A percentile compares a stretch with the other conserved stretches of the same genome.
phyloP scores from a whole-genome alignment of 2,329 filamentous ascomycete genomes.

The Aspergillus unguis region DNA sequence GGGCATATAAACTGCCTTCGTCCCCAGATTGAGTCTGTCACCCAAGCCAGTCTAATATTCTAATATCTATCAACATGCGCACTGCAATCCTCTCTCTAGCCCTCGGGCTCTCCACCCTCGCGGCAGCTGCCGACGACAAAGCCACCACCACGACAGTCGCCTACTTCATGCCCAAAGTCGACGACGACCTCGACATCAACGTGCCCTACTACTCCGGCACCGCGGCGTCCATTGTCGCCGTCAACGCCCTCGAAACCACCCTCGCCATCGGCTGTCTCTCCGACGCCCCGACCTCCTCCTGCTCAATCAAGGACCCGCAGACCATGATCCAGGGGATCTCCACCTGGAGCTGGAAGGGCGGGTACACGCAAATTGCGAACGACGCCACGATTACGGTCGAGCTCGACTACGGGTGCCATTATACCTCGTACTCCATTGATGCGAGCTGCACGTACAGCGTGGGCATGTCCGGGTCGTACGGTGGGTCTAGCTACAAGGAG shows the following conservation, averaged over 20 bases:
- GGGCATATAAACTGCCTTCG: too few species aligned
- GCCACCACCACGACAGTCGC: neutral
- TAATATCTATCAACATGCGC: neutral
- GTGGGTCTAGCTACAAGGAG: neutral
- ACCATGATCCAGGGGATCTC: conserved; percentile 4
- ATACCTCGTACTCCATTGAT: neutral
- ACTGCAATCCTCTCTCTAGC: neutral
- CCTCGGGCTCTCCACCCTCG: neutral
- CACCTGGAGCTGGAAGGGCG: neutral
- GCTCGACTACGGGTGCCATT: neutral
- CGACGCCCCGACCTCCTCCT: neutral
- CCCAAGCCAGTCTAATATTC: neutral
- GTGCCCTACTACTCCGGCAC: neutral
- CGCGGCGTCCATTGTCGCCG: neutral
- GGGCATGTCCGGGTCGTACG: neutral
- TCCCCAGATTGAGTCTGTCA: neutral
- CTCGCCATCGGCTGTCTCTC: conserved; percentile 2
- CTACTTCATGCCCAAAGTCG: neutral
- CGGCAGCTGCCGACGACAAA: neutral
- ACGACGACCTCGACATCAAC: neutral
- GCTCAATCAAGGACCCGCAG: conserved; percentile 1
- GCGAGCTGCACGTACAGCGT: neutral
- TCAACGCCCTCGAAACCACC: conserved; percentile 6
- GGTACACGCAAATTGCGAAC: neutral
- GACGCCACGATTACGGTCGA: neutral